phyloP scores from a whole-genome alignment of 371 early-diverging fungal species.

The Actinomortierella ambigua region DNA sequence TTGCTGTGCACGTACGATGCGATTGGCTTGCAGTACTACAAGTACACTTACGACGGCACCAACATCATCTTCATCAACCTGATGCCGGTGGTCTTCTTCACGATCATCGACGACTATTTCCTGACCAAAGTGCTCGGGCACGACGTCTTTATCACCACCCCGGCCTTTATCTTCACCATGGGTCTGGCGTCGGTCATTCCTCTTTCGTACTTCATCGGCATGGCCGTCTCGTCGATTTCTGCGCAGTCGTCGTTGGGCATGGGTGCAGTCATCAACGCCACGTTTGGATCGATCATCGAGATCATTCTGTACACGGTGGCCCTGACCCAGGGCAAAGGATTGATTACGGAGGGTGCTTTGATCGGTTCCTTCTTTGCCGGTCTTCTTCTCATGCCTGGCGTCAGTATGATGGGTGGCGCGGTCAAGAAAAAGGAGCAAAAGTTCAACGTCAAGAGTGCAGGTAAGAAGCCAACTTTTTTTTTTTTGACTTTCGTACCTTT shows the following conservation, averaged over 20 bases:
- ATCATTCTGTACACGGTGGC: conserved; percentile 92
- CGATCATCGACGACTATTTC: conserved; percentile 83
- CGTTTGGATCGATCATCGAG: conserved; percentile 96
- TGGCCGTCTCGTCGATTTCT: conserved; percentile 94
- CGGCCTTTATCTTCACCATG: conserved; percentile 74
- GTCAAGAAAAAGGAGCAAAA: conserved; percentile 87
- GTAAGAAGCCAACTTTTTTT: no score
- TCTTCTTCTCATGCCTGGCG: conserved; percentile 90
- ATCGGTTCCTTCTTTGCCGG: conserved; percentile 92
- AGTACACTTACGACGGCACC: conserved; percentile 94
- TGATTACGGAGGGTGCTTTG: conserved; percentile 90
- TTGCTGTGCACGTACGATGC: conserved; percentile 82
- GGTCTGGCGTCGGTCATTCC: conserved; percentile 91
- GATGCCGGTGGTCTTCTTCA: conserved; percentile 79
- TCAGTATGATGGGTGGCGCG: conserved; percentile 94
- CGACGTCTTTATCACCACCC: conserved; percentile 59
- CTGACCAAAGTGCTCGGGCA: conserved; percentile 56
- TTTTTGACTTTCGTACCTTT: background rate
- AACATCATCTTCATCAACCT: conserved; percentile 96
- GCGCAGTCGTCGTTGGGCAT: conserved; percentile 91
- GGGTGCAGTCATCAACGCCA: conserved; percentile 96
- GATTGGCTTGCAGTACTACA: conserved; percentile 83
- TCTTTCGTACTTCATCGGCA: conserved; percentile 95
- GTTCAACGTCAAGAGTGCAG: conserved; percentile 95
- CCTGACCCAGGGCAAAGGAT: conserved; percentile 84